Conservation (phyloP, 331 rosid species). For the Quercus lobata region DNA sequence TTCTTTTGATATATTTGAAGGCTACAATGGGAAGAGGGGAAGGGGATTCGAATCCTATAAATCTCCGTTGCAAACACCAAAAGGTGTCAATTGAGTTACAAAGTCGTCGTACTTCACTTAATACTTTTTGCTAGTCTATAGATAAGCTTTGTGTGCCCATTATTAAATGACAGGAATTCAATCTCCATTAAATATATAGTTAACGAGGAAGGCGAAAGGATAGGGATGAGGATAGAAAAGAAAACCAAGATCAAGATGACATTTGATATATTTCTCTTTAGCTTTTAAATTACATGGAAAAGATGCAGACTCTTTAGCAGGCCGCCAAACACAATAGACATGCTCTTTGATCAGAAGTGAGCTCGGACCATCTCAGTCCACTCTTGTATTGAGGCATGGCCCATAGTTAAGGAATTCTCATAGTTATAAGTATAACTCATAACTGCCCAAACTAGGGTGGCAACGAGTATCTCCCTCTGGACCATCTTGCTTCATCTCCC, state of each 20-base stretch:
- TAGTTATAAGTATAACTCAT: background rate
- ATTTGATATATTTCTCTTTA: background rate
- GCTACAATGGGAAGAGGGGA: no score
- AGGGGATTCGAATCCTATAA: no score
- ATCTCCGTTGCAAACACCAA: no score
- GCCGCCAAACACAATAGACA: background rate
- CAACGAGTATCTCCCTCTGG: background rate
- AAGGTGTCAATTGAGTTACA: no score
- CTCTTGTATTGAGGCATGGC: background rate
- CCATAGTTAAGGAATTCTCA: background rate
- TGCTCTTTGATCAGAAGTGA: background rate
- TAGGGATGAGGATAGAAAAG: slow-evolving; percentile 28
- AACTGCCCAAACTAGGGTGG: background rate
- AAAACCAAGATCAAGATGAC: background rate
- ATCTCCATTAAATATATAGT: background rate
- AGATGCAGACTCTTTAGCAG: background rate
- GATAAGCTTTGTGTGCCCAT: slow-evolving; percentile 13
- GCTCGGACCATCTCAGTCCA: background rate
- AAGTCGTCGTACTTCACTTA: background rate
- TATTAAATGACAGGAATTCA: background rate
- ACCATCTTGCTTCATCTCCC: background rate
- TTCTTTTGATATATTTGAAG: no score
- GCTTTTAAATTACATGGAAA: slow-evolving; percentile 4
- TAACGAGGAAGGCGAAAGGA: slow-evolving; percentile 22
- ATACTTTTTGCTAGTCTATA: background rate